These are phyloP conservation scores for Hippophae gyantsensis DNA, from an alignment of 306 rosid genomes.

Conservation along the genomic window DNA sequence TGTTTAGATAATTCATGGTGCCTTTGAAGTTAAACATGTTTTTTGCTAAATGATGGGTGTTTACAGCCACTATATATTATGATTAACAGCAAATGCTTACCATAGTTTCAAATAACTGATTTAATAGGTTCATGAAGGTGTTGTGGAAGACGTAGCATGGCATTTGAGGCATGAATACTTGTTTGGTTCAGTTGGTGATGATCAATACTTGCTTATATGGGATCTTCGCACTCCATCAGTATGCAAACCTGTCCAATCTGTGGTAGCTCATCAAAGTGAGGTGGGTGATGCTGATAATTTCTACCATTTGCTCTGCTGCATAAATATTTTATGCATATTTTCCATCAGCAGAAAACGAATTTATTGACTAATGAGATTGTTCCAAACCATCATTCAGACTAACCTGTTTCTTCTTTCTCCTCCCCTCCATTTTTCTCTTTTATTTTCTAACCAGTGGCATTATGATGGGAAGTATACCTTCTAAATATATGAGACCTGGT, in stretches of 20 bases:
- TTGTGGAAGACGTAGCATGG: slow-evolving; percentile 98
- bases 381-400: no score
- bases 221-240: slow-evolving; percentile 81
- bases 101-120: slow-evolving; percentile 8
- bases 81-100: neutral
- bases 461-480: no score
- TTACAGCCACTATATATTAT: neutral
- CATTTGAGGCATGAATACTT: slow-evolving; percentile 97
- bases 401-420: no score
- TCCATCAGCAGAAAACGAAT: no score
- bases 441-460: no score
- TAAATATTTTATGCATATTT: no score
- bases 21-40: neutral
- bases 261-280: slow-evolving; percentile 93
- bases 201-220: slow-evolving; percentile 82
- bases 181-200: slow-evolving; percentile 99
- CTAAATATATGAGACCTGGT: no score
- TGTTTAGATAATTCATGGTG: neutral
- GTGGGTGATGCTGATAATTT: slow-evolving; percentile 25
- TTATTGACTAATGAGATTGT: no score
- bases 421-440: no score
- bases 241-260: slow-evolving; percentile 85
- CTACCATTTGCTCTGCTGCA: neutral
- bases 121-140: slow-evolving; percentile 85
- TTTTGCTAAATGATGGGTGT: neutral